Evolutionary conservation across 768 basidiomycete species (phyloP), one percentile per base, ranked within the genome.

Genomic region (Pleurotus eryngii): DNA sequence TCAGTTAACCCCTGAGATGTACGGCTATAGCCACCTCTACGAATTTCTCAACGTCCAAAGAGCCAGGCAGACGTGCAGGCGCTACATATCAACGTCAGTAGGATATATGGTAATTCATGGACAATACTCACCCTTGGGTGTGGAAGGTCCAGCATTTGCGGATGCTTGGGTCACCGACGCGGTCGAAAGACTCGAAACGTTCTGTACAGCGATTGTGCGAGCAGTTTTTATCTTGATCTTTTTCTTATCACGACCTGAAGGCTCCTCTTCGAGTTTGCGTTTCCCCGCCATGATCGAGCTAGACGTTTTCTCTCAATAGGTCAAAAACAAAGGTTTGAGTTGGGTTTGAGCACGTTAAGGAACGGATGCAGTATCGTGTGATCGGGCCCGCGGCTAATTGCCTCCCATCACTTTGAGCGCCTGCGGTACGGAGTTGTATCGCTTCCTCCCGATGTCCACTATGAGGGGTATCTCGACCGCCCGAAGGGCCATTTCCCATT

Each of bases 41-140:
- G 68, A 98, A 96, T 66, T 82, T 87, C 67, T 96, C 95, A 20
- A 96, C 88, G 64, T 95, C 90, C 55, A 98, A 79, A 1, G 86
- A 78, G 26, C 80, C 77, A 2, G 92, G 92, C 15, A 97, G 70
- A 6, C 79, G 80, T 45, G 75, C 77, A 68, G 81, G 73, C 49
- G 81, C 87, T 89, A 45, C 7, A 46, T 11, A 35, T 3, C 30
- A 35, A 11, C 30, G 30, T 35, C 30, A 35, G 30, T 35, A 35
- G 30, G 15, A 42, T 9, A 45, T 17, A 4, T 18, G 20, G 22
- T 18, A 14, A 14, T 7, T 27, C 26, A n/a, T 22, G 50, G 37
- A 18, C 18, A 35, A n/a, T 4, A 64, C 77, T 60, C 59, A 82
- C 82, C 76, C 47, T 79, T 72, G 5, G 73, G 67, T 46, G 70